A percentile compares a stretch with the other conserved stretches of the same genome.
Evolutionary conservation across 495 filamentous ascomycete species (phyloP).

Genomic region (Peziza echinospora): DNA sequence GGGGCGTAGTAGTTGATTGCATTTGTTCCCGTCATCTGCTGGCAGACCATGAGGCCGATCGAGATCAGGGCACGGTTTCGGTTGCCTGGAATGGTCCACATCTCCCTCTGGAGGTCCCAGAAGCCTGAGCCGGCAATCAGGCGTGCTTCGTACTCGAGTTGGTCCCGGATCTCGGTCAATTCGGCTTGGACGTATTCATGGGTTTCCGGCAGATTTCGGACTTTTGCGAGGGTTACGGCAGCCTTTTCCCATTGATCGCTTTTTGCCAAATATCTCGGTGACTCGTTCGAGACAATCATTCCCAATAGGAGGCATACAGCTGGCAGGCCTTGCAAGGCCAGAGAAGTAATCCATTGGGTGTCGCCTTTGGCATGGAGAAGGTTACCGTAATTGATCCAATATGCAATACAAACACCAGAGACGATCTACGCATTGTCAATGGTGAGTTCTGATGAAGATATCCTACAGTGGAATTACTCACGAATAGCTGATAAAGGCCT

Average conservation of each 20-base stretch:
- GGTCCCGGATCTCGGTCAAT: constrained; percentile 40
- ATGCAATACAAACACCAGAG: constrained; percentile 43
- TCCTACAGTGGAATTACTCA: not conserved
- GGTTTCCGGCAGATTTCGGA: constrained; percentile 32
- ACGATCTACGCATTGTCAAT: constrained; percentile 15
- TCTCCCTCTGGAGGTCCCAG: constrained; percentile 45
- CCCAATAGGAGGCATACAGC: constrained; percentile 36
- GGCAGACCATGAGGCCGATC: constrained; percentile 45
- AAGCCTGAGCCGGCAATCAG: constrained; percentile 38
- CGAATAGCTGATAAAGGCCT: constrained; percentile 49
- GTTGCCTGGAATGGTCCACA: constrained; percentile 47
- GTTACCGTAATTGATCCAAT: constrained; percentile 42
- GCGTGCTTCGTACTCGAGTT: constrained; percentile 47
- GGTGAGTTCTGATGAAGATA: not conserved
- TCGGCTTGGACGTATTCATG: constrained; percentile 47
- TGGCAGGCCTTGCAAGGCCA: constrained; percentile 44
- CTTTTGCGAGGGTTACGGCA: constrained; percentile 29
- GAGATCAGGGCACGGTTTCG: constrained; percentile 38
- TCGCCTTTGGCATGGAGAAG: constrained; percentile 30
- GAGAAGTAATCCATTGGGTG: constrained; percentile 42
- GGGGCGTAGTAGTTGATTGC: constrained; percentile 54
- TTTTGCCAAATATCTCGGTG: constrained; percentile 47
- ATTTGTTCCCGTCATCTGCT: constrained; percentile 48
- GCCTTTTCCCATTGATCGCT: constrained; percentile 50
- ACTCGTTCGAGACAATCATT: constrained; percentile 42